These are phyloP conservation scores for Candida endomychidarum DNA, from an alignment of 805 yeast species.

Conservation along the genomic window DNA sequence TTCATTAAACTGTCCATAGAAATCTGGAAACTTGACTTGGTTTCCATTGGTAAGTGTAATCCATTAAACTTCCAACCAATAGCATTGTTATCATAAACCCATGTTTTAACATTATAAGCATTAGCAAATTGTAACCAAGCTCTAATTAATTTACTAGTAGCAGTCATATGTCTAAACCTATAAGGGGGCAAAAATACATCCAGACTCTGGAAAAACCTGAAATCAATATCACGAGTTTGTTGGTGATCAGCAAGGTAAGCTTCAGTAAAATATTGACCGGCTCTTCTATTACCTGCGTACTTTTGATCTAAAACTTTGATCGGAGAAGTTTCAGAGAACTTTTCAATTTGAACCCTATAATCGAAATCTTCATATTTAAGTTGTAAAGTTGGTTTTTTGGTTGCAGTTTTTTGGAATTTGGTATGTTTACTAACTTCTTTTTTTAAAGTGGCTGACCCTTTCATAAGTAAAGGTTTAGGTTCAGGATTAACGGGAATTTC, in stretches of 20 bases:
- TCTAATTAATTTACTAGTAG: conserved; percentile 38
- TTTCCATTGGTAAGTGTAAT: conserved; percentile 53
- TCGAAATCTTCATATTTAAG: conserved; percentile 12
- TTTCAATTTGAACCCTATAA: not conserved
- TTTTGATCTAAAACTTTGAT: conserved; percentile 8
- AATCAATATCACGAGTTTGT: conserved; percentile 10
- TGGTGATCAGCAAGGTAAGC: conserved; percentile 12
- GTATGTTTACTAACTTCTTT: conserved; percentile 7
- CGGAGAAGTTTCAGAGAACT: conserved; percentile 4
- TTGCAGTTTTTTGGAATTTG: conserved; percentile 5
- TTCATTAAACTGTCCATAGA: conserved; percentile 41
- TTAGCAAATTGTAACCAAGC: conserved; percentile 47
- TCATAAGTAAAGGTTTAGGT: conserved; percentile 1
- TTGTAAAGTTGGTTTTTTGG: conserved; percentile 5
- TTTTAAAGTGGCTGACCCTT: not conserved
- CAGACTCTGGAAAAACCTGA: conserved; percentile 15
- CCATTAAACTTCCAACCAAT: conserved; percentile 55
- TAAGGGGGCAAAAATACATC: conserved; percentile 4
- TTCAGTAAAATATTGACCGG: conserved; percentile 15
- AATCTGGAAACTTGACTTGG: conserved; percentile 52
- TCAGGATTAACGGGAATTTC: conserved; percentile 12
- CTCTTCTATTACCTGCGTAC: conserved; percentile 14
- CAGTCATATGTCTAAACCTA: conserved; percentile 3
- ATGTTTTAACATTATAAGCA: conserved; percentile 35
- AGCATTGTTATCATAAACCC: conserved; percentile 35